Conservation (phyloP, 768 basidiomycete genomes). For the Russula dissimulans region DNA sequence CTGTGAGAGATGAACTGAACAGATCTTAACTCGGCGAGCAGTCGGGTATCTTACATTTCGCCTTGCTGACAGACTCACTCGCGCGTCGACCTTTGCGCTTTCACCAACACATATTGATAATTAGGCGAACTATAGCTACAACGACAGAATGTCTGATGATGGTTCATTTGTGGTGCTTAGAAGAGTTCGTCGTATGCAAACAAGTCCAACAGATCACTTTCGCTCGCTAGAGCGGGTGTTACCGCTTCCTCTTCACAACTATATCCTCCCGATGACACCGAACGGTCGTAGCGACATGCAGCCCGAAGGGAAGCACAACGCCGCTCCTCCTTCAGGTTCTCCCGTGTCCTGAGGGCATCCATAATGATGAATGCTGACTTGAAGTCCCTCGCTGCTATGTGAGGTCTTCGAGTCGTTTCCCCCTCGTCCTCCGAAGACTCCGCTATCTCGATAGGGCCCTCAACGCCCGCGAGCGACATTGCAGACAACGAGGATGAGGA, state of each 20-base stretch:
- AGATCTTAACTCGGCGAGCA: too few species aligned
- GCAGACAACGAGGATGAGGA: background rate
- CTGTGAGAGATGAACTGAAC: too few species aligned
- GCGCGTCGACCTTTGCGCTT: too few species aligned
- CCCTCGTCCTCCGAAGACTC: background rate
- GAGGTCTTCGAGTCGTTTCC: background rate
- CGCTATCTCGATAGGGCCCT: background rate
- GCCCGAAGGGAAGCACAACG: background rate
- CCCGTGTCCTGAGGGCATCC: slow-evolving; percentile 10
- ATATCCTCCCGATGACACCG: background rate
- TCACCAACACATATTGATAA: too few species aligned
- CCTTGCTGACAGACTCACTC: too few species aligned
- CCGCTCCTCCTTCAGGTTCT: slow-evolving; percentile 9
- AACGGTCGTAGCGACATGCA: background rate
- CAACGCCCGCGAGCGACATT: background rate
- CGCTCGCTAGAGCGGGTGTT: background rate
- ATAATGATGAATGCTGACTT: slow-evolving; percentile 2
- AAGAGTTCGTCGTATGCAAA: slow-evolving; percentile 11
- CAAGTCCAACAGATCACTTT: slow-evolving; percentile 14
- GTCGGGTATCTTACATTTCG: too few species aligned
- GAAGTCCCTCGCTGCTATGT: background rate
- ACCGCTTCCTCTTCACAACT: background rate
- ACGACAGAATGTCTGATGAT: background rate
- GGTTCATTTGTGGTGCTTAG: background rate
- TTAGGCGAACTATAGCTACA: too few species aligned